These are phyloP conservation scores for Baorangia bicolor DNA, from an alignment of 768 basidiomycete genomes.

Conservation along the genomic window DNA sequence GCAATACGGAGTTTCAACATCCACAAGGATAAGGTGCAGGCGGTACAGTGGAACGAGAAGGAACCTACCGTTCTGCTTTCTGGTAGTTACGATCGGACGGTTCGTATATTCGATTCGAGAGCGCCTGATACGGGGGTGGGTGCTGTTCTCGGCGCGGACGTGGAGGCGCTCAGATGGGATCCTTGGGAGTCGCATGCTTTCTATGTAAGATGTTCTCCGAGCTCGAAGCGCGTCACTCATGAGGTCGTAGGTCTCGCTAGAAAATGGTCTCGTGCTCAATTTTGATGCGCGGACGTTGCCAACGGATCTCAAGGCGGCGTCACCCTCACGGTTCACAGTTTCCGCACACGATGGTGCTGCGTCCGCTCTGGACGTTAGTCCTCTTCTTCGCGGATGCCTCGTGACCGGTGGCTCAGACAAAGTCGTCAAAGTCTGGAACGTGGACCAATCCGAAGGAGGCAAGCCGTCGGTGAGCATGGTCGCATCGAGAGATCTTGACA, in stretches of 20 bases:
- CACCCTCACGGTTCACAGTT: conserved; percentile 80
- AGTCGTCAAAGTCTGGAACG: conserved; percentile 94
- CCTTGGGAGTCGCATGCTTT: conserved; percentile 88
- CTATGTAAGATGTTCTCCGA: conserved; percentile 58
- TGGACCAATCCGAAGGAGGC: conserved; percentile 60
- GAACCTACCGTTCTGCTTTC: conserved; percentile 90
- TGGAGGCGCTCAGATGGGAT: conserved; percentile 94
- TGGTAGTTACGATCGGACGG: conserved; percentile 92
- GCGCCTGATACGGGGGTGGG: conserved; percentile 80
- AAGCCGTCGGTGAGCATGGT: conserved; percentile 82
- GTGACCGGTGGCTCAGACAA: conserved; percentile 96
- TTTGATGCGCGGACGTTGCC: conserved; percentile 88
- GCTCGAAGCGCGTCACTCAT: neutral
- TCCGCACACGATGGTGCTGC: conserved; percentile 91
- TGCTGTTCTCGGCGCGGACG: conserved; percentile 85
- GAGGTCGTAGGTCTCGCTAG: conserved; percentile 76
- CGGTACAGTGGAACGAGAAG: conserved; percentile 90
- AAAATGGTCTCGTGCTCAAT: conserved; percentile 91
- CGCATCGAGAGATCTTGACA: conserved; percentile 83
- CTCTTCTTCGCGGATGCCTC: conserved; percentile 85
- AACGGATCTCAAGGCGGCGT: conserved; percentile 59
- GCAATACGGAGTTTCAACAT: conserved; percentile 85
- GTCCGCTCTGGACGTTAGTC: conserved; percentile 87
- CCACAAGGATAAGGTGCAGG: conserved; percentile 94
- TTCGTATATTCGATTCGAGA: conserved; percentile 91